Percentiles rank a stretch among this genome's conserved stretches.
phyloP scores from a whole-genome alignment of 2,329 filamentous ascomycete genomes.

The Monilinia laxa region DNA sequence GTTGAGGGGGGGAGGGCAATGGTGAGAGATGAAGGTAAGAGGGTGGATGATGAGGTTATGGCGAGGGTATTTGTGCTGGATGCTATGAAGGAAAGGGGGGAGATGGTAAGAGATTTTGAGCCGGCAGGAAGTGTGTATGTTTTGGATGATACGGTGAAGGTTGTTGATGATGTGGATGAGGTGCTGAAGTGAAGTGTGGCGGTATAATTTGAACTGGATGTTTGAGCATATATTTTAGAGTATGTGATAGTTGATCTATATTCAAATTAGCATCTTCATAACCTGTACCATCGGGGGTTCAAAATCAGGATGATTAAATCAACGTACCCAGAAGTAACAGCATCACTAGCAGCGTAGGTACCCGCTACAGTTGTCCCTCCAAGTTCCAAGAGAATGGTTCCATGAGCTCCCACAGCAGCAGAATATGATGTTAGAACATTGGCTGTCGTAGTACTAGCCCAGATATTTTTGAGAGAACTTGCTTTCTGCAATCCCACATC shows the following conservation, averaged over 20 bases:
- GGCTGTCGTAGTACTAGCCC: constrained; percentile 25
- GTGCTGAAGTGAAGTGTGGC: constrained; percentile 26
- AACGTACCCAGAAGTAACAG: constrained; percentile 27
- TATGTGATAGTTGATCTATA: constrained; percentile 28
- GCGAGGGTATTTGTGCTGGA: constrained; percentile 29
- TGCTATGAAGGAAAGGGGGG: constrained; percentile 28
- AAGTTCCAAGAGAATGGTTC: constrained; percentile 33
- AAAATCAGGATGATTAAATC: not conserved
- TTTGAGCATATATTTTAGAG: constrained; percentile 30
- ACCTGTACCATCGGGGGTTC: no score
- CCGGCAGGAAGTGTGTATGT: constrained; percentile 25
- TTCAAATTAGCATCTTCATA: constrained; percentile 9
- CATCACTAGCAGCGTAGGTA: constrained; percentile 27
- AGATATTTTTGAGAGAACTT: constrained; percentile 32
- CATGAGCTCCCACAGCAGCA: constrained; percentile 30
- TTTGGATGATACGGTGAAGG: constrained; percentile 26
- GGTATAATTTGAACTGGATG: constrained; percentile 30
- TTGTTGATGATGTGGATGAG: constrained; percentile 12
- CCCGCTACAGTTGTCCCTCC: constrained; percentile 25
- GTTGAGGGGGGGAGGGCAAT: constrained; percentile 32
- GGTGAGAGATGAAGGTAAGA: constrained; percentile 20
- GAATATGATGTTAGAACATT: constrained; percentile 33
- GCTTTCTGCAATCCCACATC: constrained; percentile 34
- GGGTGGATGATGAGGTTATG: constrained; percentile 26
- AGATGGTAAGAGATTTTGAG: constrained; percentile 20